Conservation (phyloP, 1,284 basidiomycete genomes). For the Cystobasidium sp. region DNA sequence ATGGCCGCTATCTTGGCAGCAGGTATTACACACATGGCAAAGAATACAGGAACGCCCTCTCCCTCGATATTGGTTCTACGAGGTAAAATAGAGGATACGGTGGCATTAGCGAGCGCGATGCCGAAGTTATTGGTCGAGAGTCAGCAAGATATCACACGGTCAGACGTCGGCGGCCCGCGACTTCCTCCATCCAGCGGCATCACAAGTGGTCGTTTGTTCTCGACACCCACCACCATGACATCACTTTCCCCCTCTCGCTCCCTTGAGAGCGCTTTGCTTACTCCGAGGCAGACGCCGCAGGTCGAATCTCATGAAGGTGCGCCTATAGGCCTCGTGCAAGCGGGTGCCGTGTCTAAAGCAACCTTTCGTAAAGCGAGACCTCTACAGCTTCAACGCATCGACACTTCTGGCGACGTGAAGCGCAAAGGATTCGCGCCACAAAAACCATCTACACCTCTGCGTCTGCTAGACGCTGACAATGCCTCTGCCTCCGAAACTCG, state of each 20-base stretch:
- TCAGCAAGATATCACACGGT: too few relatives aligned
- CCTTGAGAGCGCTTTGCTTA: not conserved
- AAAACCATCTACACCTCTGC: not conserved
- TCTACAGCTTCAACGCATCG: slow-evolving; percentile 5
- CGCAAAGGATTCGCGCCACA: not conserved
- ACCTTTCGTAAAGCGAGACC: slow-evolving; percentile 2
- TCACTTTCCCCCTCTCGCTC: not conserved
- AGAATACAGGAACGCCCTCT: too few relatives aligned
- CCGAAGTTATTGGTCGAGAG: too few relatives aligned
- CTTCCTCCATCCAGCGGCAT: not conserved
- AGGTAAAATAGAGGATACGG: too few relatives aligned
- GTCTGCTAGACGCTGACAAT: not conserved
- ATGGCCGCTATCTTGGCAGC: slow-evolving; percentile 31
- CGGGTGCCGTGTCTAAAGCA: not conserved
- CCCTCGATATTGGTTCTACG: too few relatives aligned
- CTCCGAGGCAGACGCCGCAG: not conserved
- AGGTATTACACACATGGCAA: too few relatives aligned
- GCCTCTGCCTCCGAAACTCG: not conserved
- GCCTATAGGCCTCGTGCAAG: not conserved
- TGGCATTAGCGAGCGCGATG: too few relatives aligned
- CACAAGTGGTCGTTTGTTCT: not conserved
- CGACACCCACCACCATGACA: not conserved
- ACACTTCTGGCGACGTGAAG: slow-evolving; percentile 7
- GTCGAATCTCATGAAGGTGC: not conserved
- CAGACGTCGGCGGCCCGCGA: too few relatives aligned